A percentile compares a stretch with the other conserved stretches of the same genome.
These are phyloP conservation scores for Kwoniella sp. DNA, from an alignment of 768 basidiomycete genomes.

Conservation along the genomic window DNA sequence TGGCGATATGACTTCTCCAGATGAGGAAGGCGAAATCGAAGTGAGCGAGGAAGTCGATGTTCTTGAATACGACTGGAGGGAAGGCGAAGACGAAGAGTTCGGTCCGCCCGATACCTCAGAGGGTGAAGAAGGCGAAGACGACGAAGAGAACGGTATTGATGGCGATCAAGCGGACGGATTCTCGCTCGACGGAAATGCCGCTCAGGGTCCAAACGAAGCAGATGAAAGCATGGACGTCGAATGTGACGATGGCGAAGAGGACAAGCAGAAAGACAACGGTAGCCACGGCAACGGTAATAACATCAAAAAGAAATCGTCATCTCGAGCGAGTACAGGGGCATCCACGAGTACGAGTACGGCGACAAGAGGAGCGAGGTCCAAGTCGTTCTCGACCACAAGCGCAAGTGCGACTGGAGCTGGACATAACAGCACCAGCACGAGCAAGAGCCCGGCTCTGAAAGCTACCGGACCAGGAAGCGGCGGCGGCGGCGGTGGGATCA, in stretches of 20 bases:
- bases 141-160: slow-evolving; percentile 53
- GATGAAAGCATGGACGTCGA: background rate
- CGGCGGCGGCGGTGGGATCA: background rate
- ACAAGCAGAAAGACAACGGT: slow-evolving; percentile 46
- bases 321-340: background rate
- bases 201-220: background rate
- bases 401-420: background rate
- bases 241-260: slow-evolving; percentile 27
- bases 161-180: slow-evolving; percentile 20
- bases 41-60: slow-evolving; percentile 48
- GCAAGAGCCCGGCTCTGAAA: slow-evolving; percentile 17
- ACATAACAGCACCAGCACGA: background rate
- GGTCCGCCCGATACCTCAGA: slow-evolving; percentile 58
- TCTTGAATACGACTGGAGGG: slow-evolving; percentile 55
- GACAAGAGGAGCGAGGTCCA: background rate
- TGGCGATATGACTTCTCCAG: slow-evolving; percentile 1
- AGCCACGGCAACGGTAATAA: slow-evolving; percentile 52
- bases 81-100: slow-evolving; percentile 57
- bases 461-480: background rate
- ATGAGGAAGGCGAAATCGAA: slow-evolving; percentile 42
- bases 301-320: slow-evolving; percentile 25
- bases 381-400: background rate
- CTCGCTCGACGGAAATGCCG: background rate
- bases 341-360: background rate
- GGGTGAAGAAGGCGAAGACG: background rate